phyloP scores from a whole-genome alignment of 225 moss, liverwort and hornwort genomes.

The Asterella californica region DNA sequence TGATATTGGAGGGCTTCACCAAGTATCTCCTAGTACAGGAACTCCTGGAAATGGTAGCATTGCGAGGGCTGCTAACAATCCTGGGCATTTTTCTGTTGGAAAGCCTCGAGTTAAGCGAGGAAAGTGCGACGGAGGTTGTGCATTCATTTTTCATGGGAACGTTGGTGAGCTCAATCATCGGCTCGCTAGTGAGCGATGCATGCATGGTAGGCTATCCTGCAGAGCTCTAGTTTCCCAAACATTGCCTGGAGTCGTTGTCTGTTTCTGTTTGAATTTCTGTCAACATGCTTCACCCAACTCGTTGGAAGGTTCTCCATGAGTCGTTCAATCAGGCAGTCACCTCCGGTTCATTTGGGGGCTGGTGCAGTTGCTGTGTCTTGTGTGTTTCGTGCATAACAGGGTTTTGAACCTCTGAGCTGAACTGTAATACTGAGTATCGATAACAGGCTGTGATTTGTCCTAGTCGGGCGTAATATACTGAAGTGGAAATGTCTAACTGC shows the following conservation, averaged over 20 bases:
- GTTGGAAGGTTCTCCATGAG: not conserved
- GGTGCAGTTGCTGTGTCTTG: not conserved
- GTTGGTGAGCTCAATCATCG: slow-evolving; percentile 15
- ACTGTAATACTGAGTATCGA: not conserved
- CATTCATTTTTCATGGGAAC: slow-evolving; percentile 23
- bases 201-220: slow-evolving; percentile 10
- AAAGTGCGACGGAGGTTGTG: slow-evolving; percentile 20
- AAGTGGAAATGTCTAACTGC: not conserved
- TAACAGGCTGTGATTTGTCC: not conserved
- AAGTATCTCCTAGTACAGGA: slow-evolving; percentile 17
- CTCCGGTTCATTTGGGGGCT: not conserved
- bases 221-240: not conserved
- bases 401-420: not conserved
- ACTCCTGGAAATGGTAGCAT: slow-evolving; percentile 11
- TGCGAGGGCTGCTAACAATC: slow-evolving; percentile 21
- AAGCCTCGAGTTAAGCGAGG: slow-evolving; percentile 14
- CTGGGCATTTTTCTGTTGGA: slow-evolving; percentile 24
- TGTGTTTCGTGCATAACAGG: not conserved
- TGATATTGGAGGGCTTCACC: slow-evolving; percentile 6
- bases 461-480: not conserved
- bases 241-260: not conserved
- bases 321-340: not conserved
- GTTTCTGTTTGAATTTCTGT: not conserved
- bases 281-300: not conserved
- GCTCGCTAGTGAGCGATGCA: slow-evolving; percentile 24